These are phyloP conservation scores for Cenchrus fungigraminus DNA, from an alignment of 176 grass and related monocot genomes.

Conservation along the genomic window DNA sequence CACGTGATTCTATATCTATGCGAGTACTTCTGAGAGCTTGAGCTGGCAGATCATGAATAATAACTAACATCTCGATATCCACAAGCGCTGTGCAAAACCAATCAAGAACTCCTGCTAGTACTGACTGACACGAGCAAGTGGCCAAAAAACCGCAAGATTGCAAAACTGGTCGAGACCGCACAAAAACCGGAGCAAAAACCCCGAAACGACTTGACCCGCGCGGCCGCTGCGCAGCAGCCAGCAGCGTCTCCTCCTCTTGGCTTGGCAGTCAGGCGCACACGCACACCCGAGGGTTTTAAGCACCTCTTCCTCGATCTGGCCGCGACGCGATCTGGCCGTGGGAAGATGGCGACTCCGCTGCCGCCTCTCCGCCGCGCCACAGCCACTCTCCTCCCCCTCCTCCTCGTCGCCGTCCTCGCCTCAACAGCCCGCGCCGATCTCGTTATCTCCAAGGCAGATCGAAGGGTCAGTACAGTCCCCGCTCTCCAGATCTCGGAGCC, in stretches of 20 bases:
- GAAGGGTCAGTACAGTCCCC: slow-evolving; percentile 60
- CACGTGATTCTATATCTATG: too few species aligned
- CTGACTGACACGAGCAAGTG: too few species aligned
- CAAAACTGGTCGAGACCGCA: too few species aligned
- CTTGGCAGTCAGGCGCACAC: background rate
- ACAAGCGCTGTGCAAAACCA: too few species aligned
- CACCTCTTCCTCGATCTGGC: slow-evolving; percentile 8
- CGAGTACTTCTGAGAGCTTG: too few species aligned
- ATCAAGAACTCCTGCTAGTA: too few species aligned
- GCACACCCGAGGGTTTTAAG: slow-evolving; percentile 57
- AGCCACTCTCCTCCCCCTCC: slow-evolving; percentile 15
- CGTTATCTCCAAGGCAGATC: slow-evolving; percentile 75
- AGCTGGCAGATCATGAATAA: too few species aligned
- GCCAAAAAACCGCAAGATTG: too few species aligned
- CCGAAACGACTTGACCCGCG: background rate
- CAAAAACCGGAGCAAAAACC: background rate
- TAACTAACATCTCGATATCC: too few species aligned
- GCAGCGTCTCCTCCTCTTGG: background rate
- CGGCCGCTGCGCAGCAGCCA: too few species aligned
- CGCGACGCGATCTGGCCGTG: slow-evolving; percentile 53
- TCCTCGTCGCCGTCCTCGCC: slow-evolving; percentile 26
- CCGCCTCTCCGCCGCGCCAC: slow-evolving; percentile 18
- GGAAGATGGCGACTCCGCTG: slow-evolving; percentile 51
- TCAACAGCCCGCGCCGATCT: slow-evolving; percentile 72
- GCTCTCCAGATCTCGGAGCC: slow-evolving; percentile 35